These are phyloP conservation scores for Pseudogymnoascus sp. DNA, from an alignment of 2,329 filamentous ascomycete genomes.

Conservation along the genomic window DNA sequence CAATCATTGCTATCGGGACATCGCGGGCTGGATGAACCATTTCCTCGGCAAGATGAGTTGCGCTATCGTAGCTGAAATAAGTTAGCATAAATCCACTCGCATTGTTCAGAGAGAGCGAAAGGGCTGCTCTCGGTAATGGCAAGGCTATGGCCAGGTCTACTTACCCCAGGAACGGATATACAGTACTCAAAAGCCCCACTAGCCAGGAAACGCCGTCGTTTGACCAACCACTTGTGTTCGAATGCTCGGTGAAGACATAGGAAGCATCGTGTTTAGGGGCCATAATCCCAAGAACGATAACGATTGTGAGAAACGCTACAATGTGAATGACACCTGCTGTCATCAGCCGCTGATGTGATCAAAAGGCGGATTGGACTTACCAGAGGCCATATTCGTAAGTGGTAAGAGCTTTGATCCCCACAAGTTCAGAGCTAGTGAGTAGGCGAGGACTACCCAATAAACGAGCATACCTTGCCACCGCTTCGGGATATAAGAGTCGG, in stretches of 20 bases:
- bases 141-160: not conserved
- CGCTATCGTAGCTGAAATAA: not conserved
- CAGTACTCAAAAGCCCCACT: slow-evolving; percentile 38
- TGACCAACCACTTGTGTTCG: slow-evolving; percentile 40
- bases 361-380: not conserved
- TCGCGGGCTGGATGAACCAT: not conserved
- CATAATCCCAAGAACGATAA: not conserved
- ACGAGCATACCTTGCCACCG: slow-evolving; percentile 40
- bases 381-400: not conserved
- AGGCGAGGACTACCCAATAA: not conserved
- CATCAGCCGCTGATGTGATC: not conserved
- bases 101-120: not conserved
- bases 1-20: slow-evolving; percentile 21
- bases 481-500: slow-evolving; percentile 33
- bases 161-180: slow-evolving; percentile 32
- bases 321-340: not conserved
- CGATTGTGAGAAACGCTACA: not conserved
- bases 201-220: slow-evolving; percentile 42
- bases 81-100: not conserved
- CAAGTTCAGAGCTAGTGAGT: not conserved
- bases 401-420: not conserved
- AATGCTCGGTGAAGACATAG: slow-evolving; percentile 40
- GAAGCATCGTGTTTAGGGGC: not conserved
- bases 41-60: not conserved
- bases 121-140: not conserved